These are phyloP conservation scores for Cyberlindnera japonica DNA, from an alignment of 805 yeast genomes.

Conservation along the genomic window DNA sequence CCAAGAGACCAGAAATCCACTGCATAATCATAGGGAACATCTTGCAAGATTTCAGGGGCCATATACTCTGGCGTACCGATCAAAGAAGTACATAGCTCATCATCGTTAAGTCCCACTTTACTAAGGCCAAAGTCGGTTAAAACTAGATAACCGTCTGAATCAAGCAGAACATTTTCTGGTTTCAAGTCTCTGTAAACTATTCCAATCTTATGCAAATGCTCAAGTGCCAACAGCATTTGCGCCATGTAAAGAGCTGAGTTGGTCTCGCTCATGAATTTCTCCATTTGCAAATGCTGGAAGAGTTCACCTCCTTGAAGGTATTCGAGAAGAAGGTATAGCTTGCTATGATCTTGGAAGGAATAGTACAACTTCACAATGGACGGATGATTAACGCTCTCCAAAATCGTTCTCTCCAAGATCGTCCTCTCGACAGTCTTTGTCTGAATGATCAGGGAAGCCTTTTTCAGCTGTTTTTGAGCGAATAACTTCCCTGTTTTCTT, in stretches of 20 bases:
- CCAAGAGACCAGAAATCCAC: slow-evolving; percentile 96
- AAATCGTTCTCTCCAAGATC: slow-evolving; percentile 71
- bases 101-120: slow-evolving; percentile 56
- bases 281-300: slow-evolving; percentile 93
- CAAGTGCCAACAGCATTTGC: slow-evolving; percentile 86
- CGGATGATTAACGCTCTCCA: slow-evolving; percentile 69
- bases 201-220: slow-evolving; percentile 90
- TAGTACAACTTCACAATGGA: slow-evolving; percentile 78
- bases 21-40: slow-evolving; percentile 68
- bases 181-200: slow-evolving; percentile 94
- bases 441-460: slow-evolving; percentile 69
- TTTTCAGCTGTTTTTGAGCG: slow-evolving; percentile 83
- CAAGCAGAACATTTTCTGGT: slow-evolving; percentile 91
- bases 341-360: slow-evolving; percentile 77
- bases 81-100: slow-evolving; percentile 74
- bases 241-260: slow-evolving; percentile 95
- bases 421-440: slow-evolving; percentile 66
- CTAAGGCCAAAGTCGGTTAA: slow-evolving; percentile 95
- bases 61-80: slow-evolving; percentile 81
- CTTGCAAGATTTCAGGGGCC: slow-evolving; percentile 86
- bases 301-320: slow-evolving; percentile 89
- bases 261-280: slow-evolving; percentile 86
- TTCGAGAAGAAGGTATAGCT: slow-evolving; percentile 71
- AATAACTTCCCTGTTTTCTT: slow-evolving; percentile 55
- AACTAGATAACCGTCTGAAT: slow-evolving; percentile 93